Conservation (phyloP, 768 basidiomycete species). For the Lanmaoa pseudosensibilis region DNA sequence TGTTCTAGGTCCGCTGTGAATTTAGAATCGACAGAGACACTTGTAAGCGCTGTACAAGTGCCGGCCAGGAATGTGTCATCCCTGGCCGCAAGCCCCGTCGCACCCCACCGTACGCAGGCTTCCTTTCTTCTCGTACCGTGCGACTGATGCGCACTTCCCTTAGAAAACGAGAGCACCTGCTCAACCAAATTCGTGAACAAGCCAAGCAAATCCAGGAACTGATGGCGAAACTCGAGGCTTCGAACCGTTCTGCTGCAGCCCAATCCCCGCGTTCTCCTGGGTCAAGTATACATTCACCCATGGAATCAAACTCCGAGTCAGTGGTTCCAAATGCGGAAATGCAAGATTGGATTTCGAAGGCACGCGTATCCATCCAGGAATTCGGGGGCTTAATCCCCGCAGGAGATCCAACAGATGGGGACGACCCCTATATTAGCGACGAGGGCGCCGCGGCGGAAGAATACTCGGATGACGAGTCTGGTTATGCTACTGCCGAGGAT, state of each 20-base stretch:
- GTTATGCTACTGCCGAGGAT: slow-evolving; percentile 26
- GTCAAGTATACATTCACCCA: slow-evolving; percentile 29
- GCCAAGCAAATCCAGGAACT: slow-evolving; percentile 69
- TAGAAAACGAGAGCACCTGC: slow-evolving; percentile 80
- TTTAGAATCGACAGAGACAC: slow-evolving; percentile 70
- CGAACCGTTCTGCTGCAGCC: slow-evolving; percentile 33
- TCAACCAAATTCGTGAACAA: slow-evolving; percentile 73
- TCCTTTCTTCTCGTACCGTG: neutral
- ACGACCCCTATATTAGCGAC: slow-evolving; percentile 35
- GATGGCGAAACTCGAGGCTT: slow-evolving; percentile 64
- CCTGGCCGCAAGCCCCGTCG: slow-evolving; percentile 84
- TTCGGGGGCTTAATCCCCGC: slow-evolving; percentile 68
- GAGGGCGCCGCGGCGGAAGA: slow-evolving; percentile 37
- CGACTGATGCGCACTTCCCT: neutral
- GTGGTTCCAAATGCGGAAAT: slow-evolving; percentile 53
- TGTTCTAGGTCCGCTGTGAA: slow-evolving; percentile 69
- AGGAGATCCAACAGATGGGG: slow-evolving; percentile 56
- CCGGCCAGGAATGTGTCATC: slow-evolving; percentile 71
- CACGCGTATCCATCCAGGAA: slow-evolving; percentile 64
- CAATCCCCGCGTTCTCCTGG: slow-evolving; percentile 39
- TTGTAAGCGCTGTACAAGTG: slow-evolving; percentile 72
- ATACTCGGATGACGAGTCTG: slow-evolving; percentile 38
- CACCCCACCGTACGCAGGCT: slow-evolving; percentile 64
- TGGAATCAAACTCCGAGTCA: slow-evolving; percentile 25
- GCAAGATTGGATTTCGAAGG: slow-evolving; percentile 76